Conservation (phyloP, 495 filamentous ascomycete genomes). For the Amphirosellinia nigrospora region DNA sequence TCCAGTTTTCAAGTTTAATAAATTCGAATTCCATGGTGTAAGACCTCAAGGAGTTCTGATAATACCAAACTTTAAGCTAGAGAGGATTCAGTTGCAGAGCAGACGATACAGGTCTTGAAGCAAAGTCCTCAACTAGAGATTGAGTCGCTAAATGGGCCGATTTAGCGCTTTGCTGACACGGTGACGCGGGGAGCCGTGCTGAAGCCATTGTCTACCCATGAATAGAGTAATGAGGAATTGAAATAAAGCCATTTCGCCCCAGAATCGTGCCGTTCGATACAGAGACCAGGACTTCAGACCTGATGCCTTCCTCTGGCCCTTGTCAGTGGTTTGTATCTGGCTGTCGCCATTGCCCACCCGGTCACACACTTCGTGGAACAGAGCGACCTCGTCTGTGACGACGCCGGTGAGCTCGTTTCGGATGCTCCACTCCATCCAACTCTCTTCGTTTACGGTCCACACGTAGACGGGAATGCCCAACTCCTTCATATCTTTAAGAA, state of each 20-base stretch:
- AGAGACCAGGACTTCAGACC: constrained; percentile 1
- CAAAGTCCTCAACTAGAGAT: neutral
- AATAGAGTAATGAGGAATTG: constrained; percentile 1
- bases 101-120: neutral
- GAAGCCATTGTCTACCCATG: constrained; percentile 1
- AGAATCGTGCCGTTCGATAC: constrained; percentile 3
- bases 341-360: constrained; percentile 19
- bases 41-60: too few relatives aligned
- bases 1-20: neutral
- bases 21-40: neutral
- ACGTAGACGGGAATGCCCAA: constrained; percentile 65
- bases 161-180: constrained; percentile 20
- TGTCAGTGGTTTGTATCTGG: neutral
- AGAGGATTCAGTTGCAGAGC: neutral
- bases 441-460: constrained; percentile 85
- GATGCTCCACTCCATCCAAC: constrained; percentile 75
- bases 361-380: constrained; percentile 50
- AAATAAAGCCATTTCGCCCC: constrained; percentile 12
- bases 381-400: constrained; percentile 60
- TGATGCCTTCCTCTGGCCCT: neutral
- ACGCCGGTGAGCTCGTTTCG: constrained; percentile 57
- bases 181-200: constrained; percentile 7
- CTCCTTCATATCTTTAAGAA: constrained; percentile 64
- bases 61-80: neutral
- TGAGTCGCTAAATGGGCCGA: neutral